These are phyloP conservation scores for Rhizoctonia solani DNA, from an alignment of 1,284 basidiomycete species.

Conservation along the genomic window DNA sequence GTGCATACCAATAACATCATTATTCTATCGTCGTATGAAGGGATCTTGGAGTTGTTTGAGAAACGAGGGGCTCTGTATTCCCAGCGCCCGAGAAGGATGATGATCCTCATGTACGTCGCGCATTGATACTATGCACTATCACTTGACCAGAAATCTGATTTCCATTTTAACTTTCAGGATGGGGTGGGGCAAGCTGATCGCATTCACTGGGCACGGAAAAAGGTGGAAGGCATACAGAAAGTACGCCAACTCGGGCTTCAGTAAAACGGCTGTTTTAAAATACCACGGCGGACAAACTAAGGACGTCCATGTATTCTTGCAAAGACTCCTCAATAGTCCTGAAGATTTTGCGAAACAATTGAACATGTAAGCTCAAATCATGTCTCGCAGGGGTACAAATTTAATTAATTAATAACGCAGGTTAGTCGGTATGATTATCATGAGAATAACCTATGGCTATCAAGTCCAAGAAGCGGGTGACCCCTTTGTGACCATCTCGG, in stretches of 20 bases:
- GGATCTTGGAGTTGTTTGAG: not conserved
- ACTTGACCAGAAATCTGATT: not conserved
- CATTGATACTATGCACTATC: not conserved
- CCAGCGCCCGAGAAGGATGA: not conserved
- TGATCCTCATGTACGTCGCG: not conserved
- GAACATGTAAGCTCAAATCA: not conserved
- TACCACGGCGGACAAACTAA: slow-evolving; percentile 14
- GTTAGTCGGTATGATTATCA: slow-evolving; percentile 1
- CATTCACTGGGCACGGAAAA: not conserved
- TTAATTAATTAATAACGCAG: not conserved
- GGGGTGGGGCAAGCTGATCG: slow-evolving; percentile 1
- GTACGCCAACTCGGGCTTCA: slow-evolving; percentile 4
- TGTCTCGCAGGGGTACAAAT: not conserved
- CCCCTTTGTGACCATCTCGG: not conserved
- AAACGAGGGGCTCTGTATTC: slow-evolving; percentile 7
- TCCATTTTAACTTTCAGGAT: not conserved
- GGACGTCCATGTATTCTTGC: not conserved
- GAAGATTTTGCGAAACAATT: slow-evolving; percentile 1
- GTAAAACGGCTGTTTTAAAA: not conserved
- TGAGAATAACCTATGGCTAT: slow-evolving; percentile 12
- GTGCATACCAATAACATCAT: not conserved
- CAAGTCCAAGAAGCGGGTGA: not conserved
- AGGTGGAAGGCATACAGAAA: not conserved
- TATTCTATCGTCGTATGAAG: not conserved
- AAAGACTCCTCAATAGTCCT: not conserved